phyloP scores from a whole-genome alignment of 768 basidiomycete species.

The Hypsizygus marmoreus region DNA sequence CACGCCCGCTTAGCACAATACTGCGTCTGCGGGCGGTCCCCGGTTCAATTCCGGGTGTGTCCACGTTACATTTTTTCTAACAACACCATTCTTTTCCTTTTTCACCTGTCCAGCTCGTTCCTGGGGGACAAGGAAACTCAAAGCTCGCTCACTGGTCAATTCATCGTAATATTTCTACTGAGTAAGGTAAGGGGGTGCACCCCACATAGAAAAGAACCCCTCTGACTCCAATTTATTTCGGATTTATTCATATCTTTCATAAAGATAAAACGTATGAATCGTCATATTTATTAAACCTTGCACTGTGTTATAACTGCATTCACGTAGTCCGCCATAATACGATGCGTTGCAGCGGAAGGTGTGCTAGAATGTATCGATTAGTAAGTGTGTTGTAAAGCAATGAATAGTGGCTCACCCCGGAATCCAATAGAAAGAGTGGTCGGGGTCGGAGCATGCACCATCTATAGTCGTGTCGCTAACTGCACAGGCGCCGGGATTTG shows the following conservation, averaged over 20 bases:
- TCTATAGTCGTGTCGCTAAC: conserved; percentile 11
- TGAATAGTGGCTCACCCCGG: conserved; percentile 16
- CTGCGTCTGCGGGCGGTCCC: too few species aligned
- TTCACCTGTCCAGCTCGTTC: too few species aligned
- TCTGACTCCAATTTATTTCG: too few species aligned
- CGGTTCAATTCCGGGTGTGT: too few species aligned
- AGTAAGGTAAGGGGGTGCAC: too few species aligned
- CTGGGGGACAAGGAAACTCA: too few species aligned
- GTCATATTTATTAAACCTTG: conserved; percentile 3
- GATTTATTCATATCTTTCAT: not conserved
- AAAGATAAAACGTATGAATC: not conserved
- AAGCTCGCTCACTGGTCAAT: too few species aligned
- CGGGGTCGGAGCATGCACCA: conserved; percentile 20
- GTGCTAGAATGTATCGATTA: conserved; percentile 5
- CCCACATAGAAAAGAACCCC: too few species aligned
- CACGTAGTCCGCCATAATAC: conserved; percentile 21
- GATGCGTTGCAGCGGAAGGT: conserved; percentile 20
- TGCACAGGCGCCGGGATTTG: conserved; percentile 27
- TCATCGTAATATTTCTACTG: too few species aligned
- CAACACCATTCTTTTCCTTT: too few species aligned
- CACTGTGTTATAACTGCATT: conserved; percentile 17
- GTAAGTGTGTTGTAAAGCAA: not conserved
- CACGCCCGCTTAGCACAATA: too few species aligned
- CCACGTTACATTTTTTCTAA: too few species aligned
- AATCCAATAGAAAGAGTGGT: conserved; percentile 22